These are phyloP conservation scores for Cucumis hystrix DNA, from an alignment of 306 rosid genomes.

Conservation along the genomic window DNA sequence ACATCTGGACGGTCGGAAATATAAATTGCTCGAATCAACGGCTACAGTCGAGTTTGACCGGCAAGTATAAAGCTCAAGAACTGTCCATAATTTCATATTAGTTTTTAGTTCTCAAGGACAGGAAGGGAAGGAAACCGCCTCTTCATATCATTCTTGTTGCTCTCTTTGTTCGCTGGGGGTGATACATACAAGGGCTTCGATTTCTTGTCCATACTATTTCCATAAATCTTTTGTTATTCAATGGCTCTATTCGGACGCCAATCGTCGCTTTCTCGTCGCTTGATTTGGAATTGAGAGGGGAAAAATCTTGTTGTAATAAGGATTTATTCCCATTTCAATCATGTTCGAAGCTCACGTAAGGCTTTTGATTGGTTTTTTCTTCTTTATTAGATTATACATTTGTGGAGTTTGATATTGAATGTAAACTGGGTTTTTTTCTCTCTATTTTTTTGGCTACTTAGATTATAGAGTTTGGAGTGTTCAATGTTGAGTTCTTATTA, in stretches of 20 bases:
- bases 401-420: neutral
- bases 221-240: neutral
- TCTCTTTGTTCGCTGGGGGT: neutral
- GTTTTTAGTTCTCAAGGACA: neutral
- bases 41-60: constrained; percentile 5
- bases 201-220: neutral
- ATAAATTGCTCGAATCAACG: neutral
- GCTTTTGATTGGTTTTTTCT: neutral
- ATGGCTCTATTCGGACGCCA: neutral
- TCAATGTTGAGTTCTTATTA: neutral
- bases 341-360: constrained; percentile 99
- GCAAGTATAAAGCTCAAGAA: constrained; percentile 3
- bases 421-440: neutral
- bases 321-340: constrained; percentile 25
- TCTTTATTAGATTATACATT: neutral
- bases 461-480: neutral
- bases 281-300: neutral
- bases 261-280: neutral
- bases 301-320: constrained; percentile 5
- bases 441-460: neutral
- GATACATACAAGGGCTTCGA: neutral
- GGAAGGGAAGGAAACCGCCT: neutral
- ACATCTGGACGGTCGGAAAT: constrained; percentile 1
- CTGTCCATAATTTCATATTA: neutral
- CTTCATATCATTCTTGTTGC: neutral